phyloP scores from a whole-genome alignment of 345 rosid species.

The Orychophragmus violaceus region DNA sequence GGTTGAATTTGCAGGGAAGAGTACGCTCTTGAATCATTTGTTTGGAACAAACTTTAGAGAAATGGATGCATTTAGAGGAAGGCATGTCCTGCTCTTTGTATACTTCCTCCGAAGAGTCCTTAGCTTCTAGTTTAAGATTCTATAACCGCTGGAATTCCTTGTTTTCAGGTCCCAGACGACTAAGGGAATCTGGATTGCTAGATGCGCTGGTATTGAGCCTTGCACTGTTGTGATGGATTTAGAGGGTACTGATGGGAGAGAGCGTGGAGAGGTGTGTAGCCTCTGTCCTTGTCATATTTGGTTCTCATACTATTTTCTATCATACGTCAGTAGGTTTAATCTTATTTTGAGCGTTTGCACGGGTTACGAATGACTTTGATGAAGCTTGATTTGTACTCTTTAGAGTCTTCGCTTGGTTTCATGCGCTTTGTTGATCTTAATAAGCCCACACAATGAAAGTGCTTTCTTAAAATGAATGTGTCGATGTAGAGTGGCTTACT shows the following conservation, averaged over 20 bases:
- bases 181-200: conserved; percentile 96
- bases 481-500: conserved; percentile 2
- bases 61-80: conserved; percentile 99
- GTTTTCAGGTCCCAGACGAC: conserved; percentile 88
- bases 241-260: conserved; percentile 99
- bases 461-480: background rate
- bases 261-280: conserved; percentile 28
- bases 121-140: conserved; percentile 10
- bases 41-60: conserved; percentile 88
- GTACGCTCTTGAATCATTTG: conserved; percentile 86
- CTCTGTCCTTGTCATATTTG: background rate
- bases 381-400: background rate
- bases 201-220: conserved; percentile 86
- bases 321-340: background rate
- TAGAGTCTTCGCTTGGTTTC: conserved; percentile 6
- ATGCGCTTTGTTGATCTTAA: background rate
- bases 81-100: conserved; percentile 43
- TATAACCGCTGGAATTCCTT: background rate
- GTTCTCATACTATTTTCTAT: background rate
- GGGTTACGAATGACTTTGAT: background rate
- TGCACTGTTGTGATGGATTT: conserved; percentile 94
- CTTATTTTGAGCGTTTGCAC: background rate
- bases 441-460: background rate
- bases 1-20: conserved; percentile 67
- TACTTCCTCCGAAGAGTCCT: background rate